Evolutionary conservation across 2,329 filamentous ascomycete species (phyloP).

Genomic region (Teratosphaeria nubilosa): DNA sequence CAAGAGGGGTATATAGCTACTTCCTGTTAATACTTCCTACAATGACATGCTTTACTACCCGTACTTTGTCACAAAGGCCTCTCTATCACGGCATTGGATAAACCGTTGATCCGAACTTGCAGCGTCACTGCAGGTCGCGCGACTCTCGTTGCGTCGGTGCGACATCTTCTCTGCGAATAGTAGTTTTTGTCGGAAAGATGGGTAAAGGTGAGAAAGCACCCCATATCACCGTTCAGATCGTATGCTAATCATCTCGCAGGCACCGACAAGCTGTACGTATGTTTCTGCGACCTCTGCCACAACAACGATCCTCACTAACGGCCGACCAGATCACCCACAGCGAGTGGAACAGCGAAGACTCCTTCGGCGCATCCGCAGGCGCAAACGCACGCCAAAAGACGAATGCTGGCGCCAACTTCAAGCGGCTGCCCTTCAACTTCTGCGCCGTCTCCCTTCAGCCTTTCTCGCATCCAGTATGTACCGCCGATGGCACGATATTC

Average conservation of each 20-base stretch:
- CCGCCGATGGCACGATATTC: conserved; percentile 75
- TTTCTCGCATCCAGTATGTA: conserved; percentile 91
- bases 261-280: conserved; percentile 32
- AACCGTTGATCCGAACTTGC: not conserved
- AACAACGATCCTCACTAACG: not conserved
- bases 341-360: conserved; percentile 88
- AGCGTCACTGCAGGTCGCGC: not conserved
- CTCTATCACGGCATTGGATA: not conserved
- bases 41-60: too few relatives aligned
- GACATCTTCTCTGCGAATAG: not conserved
- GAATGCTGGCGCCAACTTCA: conserved; percentile 56
- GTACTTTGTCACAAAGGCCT: too few relatives aligned
- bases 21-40: too few relatives aligned
- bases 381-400: conserved; percentile 49
- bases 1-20: too few relatives aligned
- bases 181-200: conserved; percentile 6
- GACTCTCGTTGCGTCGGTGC: not conserved
- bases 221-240: not conserved
- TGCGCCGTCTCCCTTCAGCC: conserved; percentile 93
- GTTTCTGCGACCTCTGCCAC: conserved; percentile 10
- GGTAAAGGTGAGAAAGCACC: conserved; percentile 11
- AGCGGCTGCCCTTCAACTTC: conserved; percentile 91
- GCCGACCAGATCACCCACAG: conserved; percentile 73
- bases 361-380: conserved; percentile 71
- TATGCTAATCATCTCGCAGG: conserved; percentile 16